These are phyloP conservation scores for Starmerella vaccinii DNA, from an alignment of 805 yeast species.

Conservation along the genomic window DNA sequence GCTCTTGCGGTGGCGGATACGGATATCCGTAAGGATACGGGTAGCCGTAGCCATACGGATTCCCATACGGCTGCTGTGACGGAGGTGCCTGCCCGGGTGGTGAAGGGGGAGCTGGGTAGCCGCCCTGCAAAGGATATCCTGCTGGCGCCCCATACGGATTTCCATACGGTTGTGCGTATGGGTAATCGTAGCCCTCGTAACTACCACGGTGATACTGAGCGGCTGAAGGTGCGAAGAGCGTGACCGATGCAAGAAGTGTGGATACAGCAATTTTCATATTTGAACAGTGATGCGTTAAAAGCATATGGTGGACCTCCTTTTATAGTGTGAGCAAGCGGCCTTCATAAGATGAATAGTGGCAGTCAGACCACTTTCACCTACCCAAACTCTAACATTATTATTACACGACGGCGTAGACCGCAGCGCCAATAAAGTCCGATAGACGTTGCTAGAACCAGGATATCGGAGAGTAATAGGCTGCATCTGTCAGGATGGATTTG, in stretches of 20 bases:
- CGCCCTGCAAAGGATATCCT: not conserved
- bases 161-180: not conserved
- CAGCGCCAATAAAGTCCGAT: too few species aligned
- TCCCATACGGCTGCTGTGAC: not conserved
- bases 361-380: too few species aligned
- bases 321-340: too few species aligned
- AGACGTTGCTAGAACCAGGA: too few species aligned
- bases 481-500: too few species aligned
- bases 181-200: not conserved
- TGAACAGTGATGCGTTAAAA: not conserved
- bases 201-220: not conserved
- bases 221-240: not conserved
- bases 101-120: not conserved
- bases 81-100: not conserved
- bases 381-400: not conserved
- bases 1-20: not conserved
- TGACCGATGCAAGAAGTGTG: not conserved
- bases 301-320: not conserved
- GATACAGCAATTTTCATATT: not conserved
- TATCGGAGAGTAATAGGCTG: too few species aligned
- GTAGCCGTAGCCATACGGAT: slow-evolving; percentile 1
- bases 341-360: too few species aligned
- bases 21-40: slow-evolving; percentile 9
- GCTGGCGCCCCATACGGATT: not conserved
- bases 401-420: too few species aligned